phyloP scores from a whole-genome alignment of 1,139 yeast genomes.

The Yarrowia galli region DNA sequence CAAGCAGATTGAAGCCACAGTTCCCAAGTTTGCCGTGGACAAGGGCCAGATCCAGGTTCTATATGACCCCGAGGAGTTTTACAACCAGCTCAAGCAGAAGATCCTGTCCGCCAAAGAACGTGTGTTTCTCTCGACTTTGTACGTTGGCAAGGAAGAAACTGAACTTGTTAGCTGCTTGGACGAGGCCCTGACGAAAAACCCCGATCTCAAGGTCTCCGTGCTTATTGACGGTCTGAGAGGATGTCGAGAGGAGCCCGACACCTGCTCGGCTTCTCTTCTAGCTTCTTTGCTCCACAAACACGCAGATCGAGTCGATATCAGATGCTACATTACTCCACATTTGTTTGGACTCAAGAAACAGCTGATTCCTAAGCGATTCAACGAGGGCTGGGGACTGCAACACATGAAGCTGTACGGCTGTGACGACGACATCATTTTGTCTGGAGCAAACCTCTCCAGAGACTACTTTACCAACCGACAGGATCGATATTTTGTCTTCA shows the following conservation, averaged over 20 bases:
- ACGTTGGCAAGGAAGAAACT: constrained; percentile 81
- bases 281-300: constrained; percentile 70
- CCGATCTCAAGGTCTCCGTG: constrained; percentile 70
- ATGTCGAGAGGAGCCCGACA: constrained; percentile 86
- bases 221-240: constrained; percentile 90
- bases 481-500: constrained; percentile 85
- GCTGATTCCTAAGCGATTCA: constrained; percentile 79
- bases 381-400: constrained; percentile 92
- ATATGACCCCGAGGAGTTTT: constrained; percentile 72
- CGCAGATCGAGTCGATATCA: constrained; percentile 76
- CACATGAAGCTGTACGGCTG: constrained; percentile 98
- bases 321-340: constrained; percentile 92
- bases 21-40: constrained; percentile 71
- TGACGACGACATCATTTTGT: constrained; percentile 84
- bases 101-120: constrained; percentile 61
- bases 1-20: constrained; percentile 59
- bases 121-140: constrained; percentile 82
- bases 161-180: constrained; percentile 58
- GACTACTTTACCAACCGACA: constrained; percentile 97
- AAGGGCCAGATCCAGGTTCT: constrained; percentile 70
- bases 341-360: constrained; percentile 69
- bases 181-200: constrained; percentile 64
- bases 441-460: constrained; percentile 89
- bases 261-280: constrained; percentile 78
- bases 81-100: constrained; percentile 57